A percentile compares a stretch with the other conserved stretches of the same genome.
Evolutionary conservation across 2,329 filamentous ascomycete genomes (phyloP).

Genomic region (Chaetomiaceae sp.): DNA sequence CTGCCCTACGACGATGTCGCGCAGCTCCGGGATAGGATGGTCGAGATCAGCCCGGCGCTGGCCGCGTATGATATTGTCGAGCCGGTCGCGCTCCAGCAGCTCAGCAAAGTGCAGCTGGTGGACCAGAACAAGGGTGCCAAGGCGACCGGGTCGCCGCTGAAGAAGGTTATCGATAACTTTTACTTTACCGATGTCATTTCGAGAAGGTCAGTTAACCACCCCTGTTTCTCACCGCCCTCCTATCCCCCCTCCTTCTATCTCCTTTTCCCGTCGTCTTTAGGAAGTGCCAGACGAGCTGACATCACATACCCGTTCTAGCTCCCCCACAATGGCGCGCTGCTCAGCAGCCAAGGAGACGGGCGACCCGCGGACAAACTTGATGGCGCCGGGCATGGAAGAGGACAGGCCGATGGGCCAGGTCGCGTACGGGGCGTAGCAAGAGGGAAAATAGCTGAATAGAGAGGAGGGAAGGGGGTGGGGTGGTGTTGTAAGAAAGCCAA

Average conservation of each 20-base stretch:
- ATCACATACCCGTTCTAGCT: constrained; percentile 54
- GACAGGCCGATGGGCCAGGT: constrained; percentile 59
- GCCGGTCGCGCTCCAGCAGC: constrained; percentile 63
- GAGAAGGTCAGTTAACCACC: constrained; percentile 66
- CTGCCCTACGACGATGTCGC: constrained; percentile 93
- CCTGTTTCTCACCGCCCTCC: too few species aligned
- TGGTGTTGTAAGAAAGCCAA: constrained; percentile 7
- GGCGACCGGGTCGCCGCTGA: constrained; percentile 67
- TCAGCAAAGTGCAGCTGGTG: constrained; percentile 92
- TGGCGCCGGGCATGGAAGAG: constrained; percentile 66
- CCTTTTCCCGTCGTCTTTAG: too few species aligned
- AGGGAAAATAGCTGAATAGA: not conserved
- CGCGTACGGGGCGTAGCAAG: constrained; percentile 52
- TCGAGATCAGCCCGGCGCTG: constrained; percentile 86
- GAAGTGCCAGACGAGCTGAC: too few species aligned
- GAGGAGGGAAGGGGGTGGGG: not conserved
- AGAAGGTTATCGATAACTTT: constrained; percentile 89
- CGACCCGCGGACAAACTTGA: constrained; percentile 73
- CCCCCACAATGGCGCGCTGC: constrained; percentile 96
- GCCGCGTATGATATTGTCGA: constrained; percentile 89
- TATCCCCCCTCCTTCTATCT: too few species aligned
- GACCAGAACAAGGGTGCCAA: constrained; percentile 92
- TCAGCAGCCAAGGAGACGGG: constrained; percentile 84
- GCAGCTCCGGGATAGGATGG: constrained; percentile 85
- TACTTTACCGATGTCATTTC: constrained; percentile 98